phyloP scores from a whole-genome alignment of 2,329 filamentous ascomycete species.

The Colletotrichum salicis region DNA sequence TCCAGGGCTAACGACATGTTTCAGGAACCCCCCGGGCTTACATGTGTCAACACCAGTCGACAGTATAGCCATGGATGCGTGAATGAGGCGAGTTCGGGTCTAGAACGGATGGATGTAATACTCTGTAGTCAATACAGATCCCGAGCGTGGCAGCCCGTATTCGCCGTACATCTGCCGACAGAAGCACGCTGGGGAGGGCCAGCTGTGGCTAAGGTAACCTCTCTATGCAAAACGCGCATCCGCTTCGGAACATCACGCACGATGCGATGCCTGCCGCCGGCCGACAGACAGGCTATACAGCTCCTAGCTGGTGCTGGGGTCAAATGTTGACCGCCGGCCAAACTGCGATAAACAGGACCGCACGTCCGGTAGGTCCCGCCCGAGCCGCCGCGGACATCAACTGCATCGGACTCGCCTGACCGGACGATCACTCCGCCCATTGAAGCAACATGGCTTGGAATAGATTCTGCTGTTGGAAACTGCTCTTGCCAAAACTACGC shows the following conservation, averaged over 20 bases:
- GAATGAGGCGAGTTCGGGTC: background rate
- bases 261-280: background rate
- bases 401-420: conserved; percentile 12
- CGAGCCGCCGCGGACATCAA: conserved; percentile 3
- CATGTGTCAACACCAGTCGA: background rate
- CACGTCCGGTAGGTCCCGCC: conserved; percentile 11
- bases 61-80: background rate
- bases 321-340: conserved; percentile 21
- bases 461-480: conserved; percentile 22
- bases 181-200: background rate
- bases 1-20: conserved; percentile 17
- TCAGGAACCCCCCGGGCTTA: conserved; percentile 19
- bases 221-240: background rate
- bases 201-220: background rate
- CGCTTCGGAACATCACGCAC: conserved; percentile 7
- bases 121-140: background rate
- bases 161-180: background rate
- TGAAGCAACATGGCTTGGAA: conserved; percentile 31
- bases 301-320: background rate
- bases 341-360: conserved; percentile 1
- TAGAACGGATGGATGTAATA: background rate
- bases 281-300: background rate
- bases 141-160: background rate
- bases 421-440: background rate
- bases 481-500: conserved; percentile 12